phyloP scores from a whole-genome alignment of 192 early-diverging fungal genomes.

The Cladochytrium replicatum region DNA sequence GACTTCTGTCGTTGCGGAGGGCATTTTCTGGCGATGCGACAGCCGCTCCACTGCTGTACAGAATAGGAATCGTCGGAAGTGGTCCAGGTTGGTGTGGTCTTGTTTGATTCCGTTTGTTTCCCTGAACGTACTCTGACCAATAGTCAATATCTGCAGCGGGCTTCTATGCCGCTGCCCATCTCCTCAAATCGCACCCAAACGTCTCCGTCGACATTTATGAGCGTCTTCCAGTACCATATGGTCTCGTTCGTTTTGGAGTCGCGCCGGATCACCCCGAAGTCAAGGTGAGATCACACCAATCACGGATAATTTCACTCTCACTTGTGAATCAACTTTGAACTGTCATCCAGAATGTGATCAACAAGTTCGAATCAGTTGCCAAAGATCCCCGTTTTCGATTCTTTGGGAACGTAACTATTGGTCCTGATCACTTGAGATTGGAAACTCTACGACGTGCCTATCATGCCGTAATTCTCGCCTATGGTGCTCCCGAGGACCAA shows the following conservation, averaged over 20 bases:
- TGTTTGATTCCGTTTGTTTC: neutral
- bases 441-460: slow-evolving; percentile 43
- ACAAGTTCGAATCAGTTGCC: slow-evolving; percentile 71
- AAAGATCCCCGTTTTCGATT: slow-evolving; percentile 58
- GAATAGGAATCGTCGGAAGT: slow-evolving; percentile 16
- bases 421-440: slow-evolving; percentile 34
- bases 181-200: slow-evolving; percentile 51
- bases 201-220: slow-evolving; percentile 76
- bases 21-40: no score
- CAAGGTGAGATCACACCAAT: slow-evolving; percentile 45
- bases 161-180: slow-evolving; percentile 77
- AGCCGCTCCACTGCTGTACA: no score
- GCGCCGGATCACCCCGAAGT: slow-evolving; percentile 97
- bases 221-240: slow-evolving; percentile 72
- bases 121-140: neutral
- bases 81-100: slow-evolving; percentile 20
- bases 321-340: slow-evolving; percentile 3
- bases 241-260: slow-evolving; percentile 87
- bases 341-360: slow-evolving; percentile 61
- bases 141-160: no score
- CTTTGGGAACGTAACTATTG: slow-evolving; percentile 70
- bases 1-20: no score
- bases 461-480: slow-evolving; percentile 71
- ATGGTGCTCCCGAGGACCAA: slow-evolving; percentile 72
- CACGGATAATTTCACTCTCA: neutral